Evolutionary conservation across 2,329 filamentous ascomycete genomes (phyloP).

Genomic region (Pseudomassariella vexata): DNA sequence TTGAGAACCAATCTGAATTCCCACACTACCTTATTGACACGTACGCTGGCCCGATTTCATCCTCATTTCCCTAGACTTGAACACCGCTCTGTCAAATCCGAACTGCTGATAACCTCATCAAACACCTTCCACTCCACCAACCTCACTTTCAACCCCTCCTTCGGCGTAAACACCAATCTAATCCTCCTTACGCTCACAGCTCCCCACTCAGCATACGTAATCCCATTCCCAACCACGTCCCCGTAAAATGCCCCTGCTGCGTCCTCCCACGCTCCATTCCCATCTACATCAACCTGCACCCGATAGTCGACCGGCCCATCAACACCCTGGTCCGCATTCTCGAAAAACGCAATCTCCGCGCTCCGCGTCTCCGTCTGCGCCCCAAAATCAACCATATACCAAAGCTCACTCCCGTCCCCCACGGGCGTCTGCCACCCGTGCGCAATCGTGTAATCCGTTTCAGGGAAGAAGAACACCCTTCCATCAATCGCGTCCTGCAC

Average conservation of each 20-base stretch:
- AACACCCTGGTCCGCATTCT: conserved; percentile 17
- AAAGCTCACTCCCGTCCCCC: conserved; percentile 21
- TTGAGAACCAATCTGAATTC: no score
- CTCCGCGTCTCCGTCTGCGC: conserved; percentile 17
- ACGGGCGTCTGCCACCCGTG: conserved; percentile 30
- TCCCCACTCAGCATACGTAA: conserved; percentile 26
- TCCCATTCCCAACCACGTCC: conserved; percentile 26
- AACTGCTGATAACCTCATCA: no score
- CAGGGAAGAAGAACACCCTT: conserved; percentile 31
- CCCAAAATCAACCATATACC: conserved; percentile 31
- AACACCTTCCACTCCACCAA: conserved; percentile 32
- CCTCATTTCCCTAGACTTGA: no score
- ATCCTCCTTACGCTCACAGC: conserved; percentile 18
- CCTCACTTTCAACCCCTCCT: conserved; percentile 23
- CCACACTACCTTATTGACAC: no score
- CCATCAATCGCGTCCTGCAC: conserved; percentile 32
- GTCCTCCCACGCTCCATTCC: conserved; percentile 21
- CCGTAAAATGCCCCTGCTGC: conserved; percentile 14
- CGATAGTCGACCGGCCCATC: conserved; percentile 22
- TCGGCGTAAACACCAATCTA: conserved; percentile 25
- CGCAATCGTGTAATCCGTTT: conserved; percentile 16
- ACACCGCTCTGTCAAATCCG: no score
- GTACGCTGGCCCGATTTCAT: no score
- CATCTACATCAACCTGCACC: conserved; percentile 18
- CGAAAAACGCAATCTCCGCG: conserved; percentile 31